Percentiles rank a stretch among this genome's conserved stretches.
Evolutionary conservation across 2,329 filamentous ascomycete species (phyloP).

Genomic region (Fusarium protoensiforme): DNA sequence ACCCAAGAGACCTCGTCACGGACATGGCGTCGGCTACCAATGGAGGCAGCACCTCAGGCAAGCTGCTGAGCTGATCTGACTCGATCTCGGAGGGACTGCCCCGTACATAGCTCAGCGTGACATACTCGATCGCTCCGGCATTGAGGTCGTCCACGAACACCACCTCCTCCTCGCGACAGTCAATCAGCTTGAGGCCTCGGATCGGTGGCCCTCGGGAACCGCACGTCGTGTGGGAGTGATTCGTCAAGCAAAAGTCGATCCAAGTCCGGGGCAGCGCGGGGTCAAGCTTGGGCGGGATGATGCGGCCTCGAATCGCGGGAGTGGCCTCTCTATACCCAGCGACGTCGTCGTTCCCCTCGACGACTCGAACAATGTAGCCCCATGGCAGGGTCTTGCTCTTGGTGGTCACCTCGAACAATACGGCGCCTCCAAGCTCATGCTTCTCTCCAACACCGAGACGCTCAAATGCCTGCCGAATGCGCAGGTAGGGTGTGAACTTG

Average conservation of each 20-base stretch:
- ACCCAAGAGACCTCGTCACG: conserved; percentile 47
- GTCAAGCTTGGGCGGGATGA: conserved; percentile 46
- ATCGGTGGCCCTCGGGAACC: conserved; percentile 28
- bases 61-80: conserved; percentile 20
- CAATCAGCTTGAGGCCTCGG: conserved; percentile 47
- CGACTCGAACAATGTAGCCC: conserved; percentile 50
- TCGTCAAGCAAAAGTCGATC: conserved; percentile 49
- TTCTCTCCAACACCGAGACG: conserved; percentile 50
- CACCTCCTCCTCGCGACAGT: conserved; percentile 44
- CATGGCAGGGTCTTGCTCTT: conserved; percentile 50
- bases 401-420: conserved; percentile 51
- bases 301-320: conserved; percentile 45
- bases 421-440: conserved; percentile 49
- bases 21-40: conserved; percentile 49
- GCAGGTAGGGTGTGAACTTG: conserved; percentile 53
- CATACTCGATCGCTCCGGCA: conserved; percentile 41
- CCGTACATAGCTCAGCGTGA: conserved; percentile 52
- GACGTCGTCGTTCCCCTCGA: conserved; percentile 38
- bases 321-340: conserved; percentile 35
- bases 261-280: conserved; percentile 46
- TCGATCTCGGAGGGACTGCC: conserved; percentile 35
- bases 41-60: conserved; percentile 43
- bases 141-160: conserved; percentile 45
- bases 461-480: conserved; percentile 53
- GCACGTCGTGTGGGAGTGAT: conserved; percentile 44